Evolutionary conservation across 306 rosid species (phyloP).

Genomic region (Cucumis cinereus): DNA sequence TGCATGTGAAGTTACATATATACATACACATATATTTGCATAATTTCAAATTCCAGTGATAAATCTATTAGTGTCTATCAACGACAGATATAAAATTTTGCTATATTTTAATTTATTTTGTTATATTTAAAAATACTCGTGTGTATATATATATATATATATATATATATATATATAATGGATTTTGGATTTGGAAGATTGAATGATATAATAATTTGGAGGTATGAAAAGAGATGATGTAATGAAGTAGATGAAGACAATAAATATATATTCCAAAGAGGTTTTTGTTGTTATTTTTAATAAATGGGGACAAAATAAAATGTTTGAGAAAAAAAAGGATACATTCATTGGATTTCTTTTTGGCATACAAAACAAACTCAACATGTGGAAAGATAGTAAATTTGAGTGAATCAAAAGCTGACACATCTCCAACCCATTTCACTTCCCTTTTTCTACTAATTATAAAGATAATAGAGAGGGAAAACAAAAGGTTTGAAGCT

Average conservation of each 20-base stretch:
- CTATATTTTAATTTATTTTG: too few relatives aligned
- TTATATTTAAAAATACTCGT: neutral
- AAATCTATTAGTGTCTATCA: too few relatives aligned
- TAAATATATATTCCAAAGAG: neutral
- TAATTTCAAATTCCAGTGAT: too few relatives aligned
- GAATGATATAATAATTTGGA: neutral
- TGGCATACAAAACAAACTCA: neutral
- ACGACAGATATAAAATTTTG: too few relatives aligned
- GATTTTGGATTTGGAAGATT: neutral
- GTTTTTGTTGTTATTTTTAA: neutral
- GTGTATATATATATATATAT: too few relatives aligned
- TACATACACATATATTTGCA: too few relatives aligned
- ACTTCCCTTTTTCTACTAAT: neutral
- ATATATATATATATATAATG: too few relatives aligned
- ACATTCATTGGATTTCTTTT: neutral
- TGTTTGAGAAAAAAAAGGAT: neutral
- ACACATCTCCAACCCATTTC: conserved; percentile 16
- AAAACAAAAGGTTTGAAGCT: too few relatives aligned
- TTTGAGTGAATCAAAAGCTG: conserved; percentile 23
- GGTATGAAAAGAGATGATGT: neutral
- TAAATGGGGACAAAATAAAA: conserved; percentile 7
- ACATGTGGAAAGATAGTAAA: conserved; percentile 6
- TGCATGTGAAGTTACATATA: too few relatives aligned
- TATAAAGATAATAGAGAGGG: conserved; percentile 14
- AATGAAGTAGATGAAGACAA: conserved; percentile 7